phyloP scores from a whole-genome alignment of 2,329 filamentous ascomycete species.

The Dactylellina parvicollis region DNA sequence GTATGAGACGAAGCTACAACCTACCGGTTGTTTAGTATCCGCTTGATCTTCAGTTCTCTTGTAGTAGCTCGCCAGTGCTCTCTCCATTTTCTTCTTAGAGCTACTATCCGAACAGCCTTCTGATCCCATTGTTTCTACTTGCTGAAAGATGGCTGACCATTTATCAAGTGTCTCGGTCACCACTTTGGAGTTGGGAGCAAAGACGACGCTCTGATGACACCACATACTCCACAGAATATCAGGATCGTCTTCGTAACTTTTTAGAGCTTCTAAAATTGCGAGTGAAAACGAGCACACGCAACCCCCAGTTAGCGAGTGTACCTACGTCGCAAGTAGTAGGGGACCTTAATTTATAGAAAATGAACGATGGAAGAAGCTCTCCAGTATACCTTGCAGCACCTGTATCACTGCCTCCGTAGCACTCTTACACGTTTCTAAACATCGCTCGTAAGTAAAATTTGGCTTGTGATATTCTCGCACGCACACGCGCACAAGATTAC shows the following conservation, averaged over 20 bases:
- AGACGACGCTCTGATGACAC: slow-evolving; percentile 17
- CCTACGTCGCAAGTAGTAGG: neutral
- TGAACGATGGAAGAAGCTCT: neutral
- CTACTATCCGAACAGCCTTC: neutral
- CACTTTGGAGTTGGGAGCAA: slow-evolving; percentile 5
- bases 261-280: slow-evolving; percentile 3
- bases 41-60: neutral
- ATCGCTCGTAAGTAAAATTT: slow-evolving; percentile 23
- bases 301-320: neutral
- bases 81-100: slow-evolving; percentile 17
- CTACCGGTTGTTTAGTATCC: slow-evolving; percentile 11
- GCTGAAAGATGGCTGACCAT: slow-evolving; percentile 10
- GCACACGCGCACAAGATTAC: slow-evolving; percentile 5
- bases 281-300: neutral
- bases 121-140: neutral
- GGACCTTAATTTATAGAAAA: neutral
- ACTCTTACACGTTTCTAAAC: slow-evolving; percentile 19
- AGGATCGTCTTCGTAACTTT: slow-evolving; percentile 8
- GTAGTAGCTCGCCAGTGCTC: slow-evolving; percentile 5
- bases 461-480: neutral
- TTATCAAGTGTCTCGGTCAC: neutral
- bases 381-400: slow-evolving; percentile 8
- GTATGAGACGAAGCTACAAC: slow-evolving; percentile 4
- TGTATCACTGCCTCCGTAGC: slow-evolving; percentile 4
- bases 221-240: slow-evolving; percentile 23